A percentile compares a stretch with the other conserved stretches of the same genome.
phyloP scores from a whole-genome alignment of 441 rosid genomes.

The Erodium moschatum region DNA sequence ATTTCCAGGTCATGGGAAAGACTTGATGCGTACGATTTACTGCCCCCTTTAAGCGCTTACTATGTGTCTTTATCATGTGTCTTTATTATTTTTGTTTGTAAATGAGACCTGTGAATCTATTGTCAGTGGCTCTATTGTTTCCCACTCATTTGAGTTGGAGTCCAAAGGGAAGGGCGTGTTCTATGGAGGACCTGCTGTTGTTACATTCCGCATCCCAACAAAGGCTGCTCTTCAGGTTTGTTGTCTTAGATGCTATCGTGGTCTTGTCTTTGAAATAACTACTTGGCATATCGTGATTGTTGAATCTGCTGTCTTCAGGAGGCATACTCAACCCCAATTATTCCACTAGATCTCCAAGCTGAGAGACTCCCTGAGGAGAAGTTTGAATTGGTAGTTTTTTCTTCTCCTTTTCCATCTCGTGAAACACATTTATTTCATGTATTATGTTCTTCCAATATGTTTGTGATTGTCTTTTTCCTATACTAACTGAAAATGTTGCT shows the following conservation, averaged over 20 bases:
- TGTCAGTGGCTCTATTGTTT: conserved; percentile 65
- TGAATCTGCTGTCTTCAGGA: conserved; percentile 27
- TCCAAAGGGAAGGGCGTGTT: conserved; percentile 67
- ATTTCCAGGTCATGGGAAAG: conserved; percentile 81
- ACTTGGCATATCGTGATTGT: conserved; percentile 12
- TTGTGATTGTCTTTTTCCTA: not conserved
- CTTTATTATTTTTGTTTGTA: not conserved
- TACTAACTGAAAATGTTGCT: not conserved
- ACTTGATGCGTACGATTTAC: conserved; percentile 70
- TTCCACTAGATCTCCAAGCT: conserved; percentile 77
- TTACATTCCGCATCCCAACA: conserved; percentile 85
- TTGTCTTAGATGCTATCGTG: not conserved
- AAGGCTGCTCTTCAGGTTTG: conserved; percentile 76
- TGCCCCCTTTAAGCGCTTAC: conserved; percentile 2
- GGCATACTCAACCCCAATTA: conserved; percentile 73
- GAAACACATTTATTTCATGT: not conserved
- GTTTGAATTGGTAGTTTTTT: conserved; percentile 50
- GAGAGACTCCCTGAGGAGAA: conserved; percentile 65
- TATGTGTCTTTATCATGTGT: not conserved
- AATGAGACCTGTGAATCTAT: not conserved
- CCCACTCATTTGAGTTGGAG: conserved; percentile 76
- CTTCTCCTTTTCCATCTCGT: not conserved
- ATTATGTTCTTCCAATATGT: not conserved
- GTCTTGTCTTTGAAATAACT: not conserved
- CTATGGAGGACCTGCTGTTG: conserved; percentile 68